Evolutionary conservation across 2,329 filamentous ascomycete species (phyloP).

Genomic region (Ceratocystis lukuohia): DNA sequence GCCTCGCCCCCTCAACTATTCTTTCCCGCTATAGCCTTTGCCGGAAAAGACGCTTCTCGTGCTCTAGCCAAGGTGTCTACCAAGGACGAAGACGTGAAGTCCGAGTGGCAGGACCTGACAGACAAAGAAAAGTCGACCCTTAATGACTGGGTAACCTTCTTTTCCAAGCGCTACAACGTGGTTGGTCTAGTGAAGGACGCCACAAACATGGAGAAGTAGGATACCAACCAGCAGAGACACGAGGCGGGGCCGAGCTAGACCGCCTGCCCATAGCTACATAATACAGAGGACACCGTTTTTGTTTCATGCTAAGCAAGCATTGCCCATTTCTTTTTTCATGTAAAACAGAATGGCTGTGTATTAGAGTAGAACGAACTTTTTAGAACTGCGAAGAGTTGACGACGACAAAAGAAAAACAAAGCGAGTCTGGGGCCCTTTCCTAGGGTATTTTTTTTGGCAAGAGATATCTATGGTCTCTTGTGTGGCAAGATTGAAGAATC

Average conservation of each 20-base stretch:
- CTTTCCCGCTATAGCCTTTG: conserved; percentile 54
- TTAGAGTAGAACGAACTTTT: neutral
- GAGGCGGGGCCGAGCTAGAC: too few species aligned
- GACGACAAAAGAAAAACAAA: too few species aligned
- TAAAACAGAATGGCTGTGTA: neutral
- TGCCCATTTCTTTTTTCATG: too few species aligned
- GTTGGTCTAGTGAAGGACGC: conserved; percentile 54
- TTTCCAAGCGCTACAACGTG: conserved; percentile 91
- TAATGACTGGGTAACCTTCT: conserved; percentile 90
- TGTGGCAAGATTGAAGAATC: too few species aligned
- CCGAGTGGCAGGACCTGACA: conserved; percentile 70
- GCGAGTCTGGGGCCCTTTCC: too few species aligned
- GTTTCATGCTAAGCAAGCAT: neutral
- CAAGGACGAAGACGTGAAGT: conserved; percentile 65
- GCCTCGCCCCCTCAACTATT: neutral
- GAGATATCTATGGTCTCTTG: too few species aligned
- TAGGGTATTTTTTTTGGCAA: too few species aligned
- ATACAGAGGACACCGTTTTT: neutral
- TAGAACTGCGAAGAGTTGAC: too few species aligned
- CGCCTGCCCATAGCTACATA: neutral
- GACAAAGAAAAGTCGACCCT: conserved; percentile 78
- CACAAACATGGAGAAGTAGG: conserved; percentile 38
- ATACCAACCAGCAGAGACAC: neutral
- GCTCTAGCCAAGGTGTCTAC: conserved; percentile 78
- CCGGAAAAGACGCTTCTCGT: conserved; percentile 88